Evolutionary conservation across 768 basidiomycete genomes (phyloP).

Genomic region (Coprinopsis sp.): DNA sequence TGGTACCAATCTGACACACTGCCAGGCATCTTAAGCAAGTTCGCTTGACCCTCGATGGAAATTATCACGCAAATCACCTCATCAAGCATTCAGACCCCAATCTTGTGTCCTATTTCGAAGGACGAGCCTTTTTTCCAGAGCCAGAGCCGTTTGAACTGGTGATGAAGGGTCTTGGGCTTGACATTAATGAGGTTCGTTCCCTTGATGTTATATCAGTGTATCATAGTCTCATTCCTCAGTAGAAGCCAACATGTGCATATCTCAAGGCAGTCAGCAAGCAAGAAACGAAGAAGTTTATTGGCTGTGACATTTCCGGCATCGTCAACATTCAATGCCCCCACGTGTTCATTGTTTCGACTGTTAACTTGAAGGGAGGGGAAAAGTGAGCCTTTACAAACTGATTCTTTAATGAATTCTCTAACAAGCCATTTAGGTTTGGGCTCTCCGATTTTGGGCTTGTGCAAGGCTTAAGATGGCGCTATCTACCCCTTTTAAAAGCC

Average conservation of each 20-base stretch:
- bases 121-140: constrained; percentile 16
- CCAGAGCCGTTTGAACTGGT: constrained; percentile 2
- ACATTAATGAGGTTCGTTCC: background rate
- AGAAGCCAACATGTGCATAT: constrained; percentile 20
- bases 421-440: too few relatives aligned
- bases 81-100: constrained; percentile 19
- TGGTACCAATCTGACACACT: background rate
- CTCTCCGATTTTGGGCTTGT: too few relatives aligned
- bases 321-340: constrained; percentile 25
- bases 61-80: constrained; percentile 19
- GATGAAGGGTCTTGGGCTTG: background rate
- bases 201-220: background rate
- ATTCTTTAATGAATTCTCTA: too few relatives aligned
- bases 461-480: too few relatives aligned
- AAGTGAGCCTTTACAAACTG: too few relatives aligned
- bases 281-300: constrained; percentile 24
- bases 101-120: constrained; percentile 18
- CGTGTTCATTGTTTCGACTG: constrained; percentile 16
- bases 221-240: background rate
- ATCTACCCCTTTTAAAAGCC: too few relatives aligned
- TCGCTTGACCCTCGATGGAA: constrained; percentile 20
- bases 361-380: constrained; percentile 27
- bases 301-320: constrained; percentile 22
- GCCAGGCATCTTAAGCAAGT: constrained; percentile 20
- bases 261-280: constrained; percentile 22